A percentile compares a stretch with the other conserved stretches of the same genome.
These are phyloP conservation scores for Leishmania major DNA, from an alignment of 208 protist genomes.

Conservation along the genomic window DNA sequence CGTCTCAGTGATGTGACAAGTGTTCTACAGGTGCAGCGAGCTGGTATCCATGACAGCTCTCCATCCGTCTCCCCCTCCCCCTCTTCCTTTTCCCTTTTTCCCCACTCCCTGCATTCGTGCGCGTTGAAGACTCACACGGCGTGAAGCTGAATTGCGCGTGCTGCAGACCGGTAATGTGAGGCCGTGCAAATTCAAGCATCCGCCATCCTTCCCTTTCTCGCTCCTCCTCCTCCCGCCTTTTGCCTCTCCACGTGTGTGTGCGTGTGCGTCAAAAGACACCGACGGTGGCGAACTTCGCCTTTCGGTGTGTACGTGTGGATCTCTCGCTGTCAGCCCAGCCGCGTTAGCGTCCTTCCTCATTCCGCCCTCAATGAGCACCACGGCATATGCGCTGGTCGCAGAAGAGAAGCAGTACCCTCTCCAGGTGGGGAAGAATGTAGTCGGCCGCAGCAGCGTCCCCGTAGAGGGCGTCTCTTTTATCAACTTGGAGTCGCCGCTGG, in stretches of 20 bases:
- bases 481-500: slow-evolving; percentile 59
- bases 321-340: not conserved
- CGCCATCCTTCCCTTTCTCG: not conserved
- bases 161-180: not conserved
- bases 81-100: not conserved
- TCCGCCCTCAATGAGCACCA: slow-evolving; percentile 6
- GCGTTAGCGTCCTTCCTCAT: not conserved
- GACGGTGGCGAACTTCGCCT: not conserved
- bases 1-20: not conserved
- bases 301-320: not conserved
- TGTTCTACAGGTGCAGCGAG: not conserved
- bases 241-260: not conserved
- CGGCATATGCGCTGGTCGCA: slow-evolving; percentile 23
- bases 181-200: not conserved
- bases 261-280: not conserved
- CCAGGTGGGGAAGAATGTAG: slow-evolving; percentile 67
- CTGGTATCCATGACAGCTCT: not conserved
- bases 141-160: not conserved
- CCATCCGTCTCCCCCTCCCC: not conserved
- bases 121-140: not conserved
- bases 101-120: not conserved
- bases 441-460: slow-evolving; percentile 57
- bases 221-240: not conserved
- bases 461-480: slow-evolving; percentile 71
- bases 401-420: slow-evolving; percentile 38